Conservation (phyloP, 192 early-diverging fungal genomes). For the Podila epicladia region DNA sequence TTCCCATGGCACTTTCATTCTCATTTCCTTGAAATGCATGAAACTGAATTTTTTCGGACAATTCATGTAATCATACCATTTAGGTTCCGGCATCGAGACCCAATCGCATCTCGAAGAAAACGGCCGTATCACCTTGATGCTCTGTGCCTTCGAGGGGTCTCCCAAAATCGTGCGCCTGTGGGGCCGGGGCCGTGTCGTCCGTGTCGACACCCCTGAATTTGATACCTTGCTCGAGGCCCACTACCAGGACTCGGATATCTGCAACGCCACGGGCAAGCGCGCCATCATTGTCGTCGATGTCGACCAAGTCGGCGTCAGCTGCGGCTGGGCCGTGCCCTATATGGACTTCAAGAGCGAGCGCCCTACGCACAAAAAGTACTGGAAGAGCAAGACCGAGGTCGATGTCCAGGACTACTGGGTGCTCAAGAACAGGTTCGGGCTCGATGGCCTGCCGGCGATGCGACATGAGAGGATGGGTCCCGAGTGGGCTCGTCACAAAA, state of each 20-base stretch:
- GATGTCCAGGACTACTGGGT: conserved; percentile 34
- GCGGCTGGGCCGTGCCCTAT: conserved; percentile 68
- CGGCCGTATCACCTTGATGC: conserved; percentile 68
- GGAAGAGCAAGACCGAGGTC: conserved; percentile 50
- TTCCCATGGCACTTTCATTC: neutral
- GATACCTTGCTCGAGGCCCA: conserved; percentile 50
- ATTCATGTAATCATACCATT: too few relatives aligned
- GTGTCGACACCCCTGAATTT: conserved; percentile 54
- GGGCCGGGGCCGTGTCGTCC: conserved; percentile 55
- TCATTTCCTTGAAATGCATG: too few relatives aligned
- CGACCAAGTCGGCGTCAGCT: conserved; percentile 59
- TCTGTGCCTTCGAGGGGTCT: conserved; percentile 72
- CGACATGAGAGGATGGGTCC: conserved; percentile 11
- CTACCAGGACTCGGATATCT: conserved; percentile 45
- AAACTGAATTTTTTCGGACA: too few relatives aligned
- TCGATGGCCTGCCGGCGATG: conserved; percentile 63
- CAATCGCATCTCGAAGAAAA: conserved; percentile 69
- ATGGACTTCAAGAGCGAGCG: conserved; percentile 62
- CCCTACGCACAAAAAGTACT: conserved; percentile 51
- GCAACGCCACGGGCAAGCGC: conserved; percentile 49
- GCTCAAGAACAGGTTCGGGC: conserved; percentile 52
- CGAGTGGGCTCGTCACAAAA: neutral
- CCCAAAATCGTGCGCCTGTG: conserved; percentile 69
- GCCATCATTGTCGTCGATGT: conserved; percentile 64
- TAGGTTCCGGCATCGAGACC: conserved; percentile 62